Evolutionary conservation across 257 asterid species (phyloP).

Genomic region (Nyctanthes arbortristis): DNA sequence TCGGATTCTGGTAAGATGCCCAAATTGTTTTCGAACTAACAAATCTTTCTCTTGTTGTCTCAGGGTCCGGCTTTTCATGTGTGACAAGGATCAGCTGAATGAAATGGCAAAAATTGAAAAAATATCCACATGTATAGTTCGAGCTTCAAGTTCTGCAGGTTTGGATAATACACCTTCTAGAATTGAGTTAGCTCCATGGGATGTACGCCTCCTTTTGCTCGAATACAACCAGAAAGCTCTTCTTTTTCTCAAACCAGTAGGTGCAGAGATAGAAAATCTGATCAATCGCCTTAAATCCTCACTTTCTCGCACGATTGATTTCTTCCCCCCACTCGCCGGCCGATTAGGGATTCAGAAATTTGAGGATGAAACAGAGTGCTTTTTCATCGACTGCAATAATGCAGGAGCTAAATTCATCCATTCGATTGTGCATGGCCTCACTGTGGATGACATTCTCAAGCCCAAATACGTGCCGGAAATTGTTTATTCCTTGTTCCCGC

Average conservation of each 20-base stretch:
- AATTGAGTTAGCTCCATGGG: slow-evolving; percentile 34
- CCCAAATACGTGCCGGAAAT: no score
- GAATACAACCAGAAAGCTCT: slow-evolving; percentile 35
- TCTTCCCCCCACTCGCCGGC: slow-evolving; percentile 61
- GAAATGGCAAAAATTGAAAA: slow-evolving; percentile 21
- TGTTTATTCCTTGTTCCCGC: neutral
- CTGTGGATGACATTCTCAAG: no score
- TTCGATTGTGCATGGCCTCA: no score
- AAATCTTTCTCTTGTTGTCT: no score
- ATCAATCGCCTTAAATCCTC: slow-evolving; percentile 40
- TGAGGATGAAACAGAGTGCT: slow-evolving; percentile 19
- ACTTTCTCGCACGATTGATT: slow-evolving; percentile 43
- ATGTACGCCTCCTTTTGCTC: slow-evolving; percentile 18
- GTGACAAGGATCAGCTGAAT: no score
- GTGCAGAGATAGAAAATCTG: neutral
- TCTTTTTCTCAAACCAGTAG: slow-evolving; percentile 33
- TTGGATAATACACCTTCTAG: neutral
- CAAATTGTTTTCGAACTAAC: no score
- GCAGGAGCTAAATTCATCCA: slow-evolving; percentile 30
- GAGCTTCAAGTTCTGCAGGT: neutral
- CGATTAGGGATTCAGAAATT: slow-evolving; percentile 33
- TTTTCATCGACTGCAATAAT: slow-evolving; percentile 44
- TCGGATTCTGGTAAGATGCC: no score
- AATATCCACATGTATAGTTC: slow-evolving; percentile 25
- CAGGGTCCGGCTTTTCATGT: no score